Base-by-base conservation (phyloP, 1,284 basidiomycete genomes). In the Sporisorium graminicola region DNA sequence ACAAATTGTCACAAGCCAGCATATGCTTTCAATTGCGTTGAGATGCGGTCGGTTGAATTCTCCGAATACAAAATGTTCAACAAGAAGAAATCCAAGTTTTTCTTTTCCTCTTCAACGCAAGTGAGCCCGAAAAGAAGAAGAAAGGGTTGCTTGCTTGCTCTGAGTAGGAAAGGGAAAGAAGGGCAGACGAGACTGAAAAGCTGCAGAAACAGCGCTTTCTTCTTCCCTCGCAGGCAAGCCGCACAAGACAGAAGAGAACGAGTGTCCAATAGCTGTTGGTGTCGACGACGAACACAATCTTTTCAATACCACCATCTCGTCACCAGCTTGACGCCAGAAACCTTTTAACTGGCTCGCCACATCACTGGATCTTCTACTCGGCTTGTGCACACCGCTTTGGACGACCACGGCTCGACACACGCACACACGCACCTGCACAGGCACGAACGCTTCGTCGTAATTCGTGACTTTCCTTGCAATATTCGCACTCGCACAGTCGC, bases 21-120 rank as follows among this genome's bases (percentile, higher is more conserved):
- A 20, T 24, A 24, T 12, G 46, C 16, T 50, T 50, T 50, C 18
- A 31, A 50, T 9, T 50, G 29, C 29, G 7, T 14, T 12, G 4
- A 42, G 53, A 55, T 42, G 53, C 42, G 55, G 13, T 35, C 7
- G 4, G n/a, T 56, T 46, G 6, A 57, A 47, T 24, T 24, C n/a
- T n/a, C 8, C 8, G 13, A 46, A 46, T 46, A 33, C 27, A 46
- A 57, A 35, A 20, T n/a, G 1, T n/a, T 14, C 10, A 13, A 24
- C 43, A 46, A 37, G 57, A 58, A 58, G 47, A 50, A 60, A 18
- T 29, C 43, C 26, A 37, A 60, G 49, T 44, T 46, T 60, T 43
- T 47, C 37, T 42, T 50, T n/a, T 24, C 24, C 1, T 9, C n/a
- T 31, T 26, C 46, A 12, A 6, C 40, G 31, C 31, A 6, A n/a